Evolutionary conservation across 2,329 filamentous ascomycete genomes (phyloP).

Genomic region (Cladophialophora immunda): DNA sequence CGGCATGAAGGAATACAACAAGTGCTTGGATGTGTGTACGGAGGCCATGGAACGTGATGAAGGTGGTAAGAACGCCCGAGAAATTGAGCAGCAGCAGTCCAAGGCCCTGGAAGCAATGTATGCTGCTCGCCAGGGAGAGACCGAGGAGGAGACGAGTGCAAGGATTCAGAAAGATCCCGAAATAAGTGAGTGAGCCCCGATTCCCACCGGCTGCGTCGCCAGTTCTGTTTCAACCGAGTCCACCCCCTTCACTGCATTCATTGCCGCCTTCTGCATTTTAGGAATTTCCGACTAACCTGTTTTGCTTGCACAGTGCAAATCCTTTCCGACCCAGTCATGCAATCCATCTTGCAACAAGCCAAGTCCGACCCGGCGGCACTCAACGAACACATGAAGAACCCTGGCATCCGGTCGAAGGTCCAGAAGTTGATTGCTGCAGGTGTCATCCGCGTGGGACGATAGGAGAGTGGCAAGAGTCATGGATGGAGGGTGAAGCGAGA

Average conservation of each 20-base stretch:
- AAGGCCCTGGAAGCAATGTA: conserved; percentile 94
- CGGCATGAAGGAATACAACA: conserved; percentile 98
- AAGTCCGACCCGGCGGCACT: conserved; percentile 91
- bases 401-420: conserved; percentile 83
- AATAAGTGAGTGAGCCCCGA: conserved; percentile 64
- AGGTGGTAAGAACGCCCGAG: conserved; percentile 80
- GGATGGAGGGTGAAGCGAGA: no score
- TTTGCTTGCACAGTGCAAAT: conserved; percentile 35
- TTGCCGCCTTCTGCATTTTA: background rate
- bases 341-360: conserved; percentile 94
- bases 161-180: conserved; percentile 90
- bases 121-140: conserved; percentile 88
- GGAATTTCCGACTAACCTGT: conserved; percentile 7
- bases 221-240: background rate
- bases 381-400: conserved; percentile 97
- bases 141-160: conserved; percentile 93
- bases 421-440: conserved; percentile 94
- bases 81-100: conserved; percentile 93
- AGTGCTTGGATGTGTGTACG: conserved; percentile 86
- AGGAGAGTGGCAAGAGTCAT: background rate
- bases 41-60: conserved; percentile 81
- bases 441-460: conserved; percentile 80
- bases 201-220: background rate
- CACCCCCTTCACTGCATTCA: background rate
- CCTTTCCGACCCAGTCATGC: conserved; percentile 96